Evolutionary conservation across 2,329 filamentous ascomycete species (phyloP), one percentile per base, ranked within the genome.

Genomic region (Fusarium palustre): DNA sequence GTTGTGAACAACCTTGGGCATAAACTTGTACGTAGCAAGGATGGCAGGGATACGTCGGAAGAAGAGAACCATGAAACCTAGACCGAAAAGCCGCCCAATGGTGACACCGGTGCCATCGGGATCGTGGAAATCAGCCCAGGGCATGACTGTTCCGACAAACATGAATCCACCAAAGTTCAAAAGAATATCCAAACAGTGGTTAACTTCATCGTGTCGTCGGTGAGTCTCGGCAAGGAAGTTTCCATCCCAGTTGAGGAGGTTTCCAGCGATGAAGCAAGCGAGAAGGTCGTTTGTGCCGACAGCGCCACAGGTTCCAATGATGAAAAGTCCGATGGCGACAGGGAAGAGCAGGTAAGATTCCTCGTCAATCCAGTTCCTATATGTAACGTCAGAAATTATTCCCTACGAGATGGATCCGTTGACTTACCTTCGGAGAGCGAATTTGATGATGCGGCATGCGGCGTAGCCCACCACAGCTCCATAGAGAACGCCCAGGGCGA

Each of bases 151-250:
- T 1, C 87, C 87, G 43, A 89, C 80, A 63, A 87, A 89, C 79
- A 88, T 86, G 75, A 89, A 89, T 22, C 85, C 86, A 10, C 83
- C 86, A 68, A 88, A 87, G 73, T 89, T 90, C 50, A 90, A 79
- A 0, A 89, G 74, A 0, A 87, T 83, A 53, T 89, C 87, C 15
- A 90, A 80, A 38, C 82, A 84, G 3, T 83, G 81, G 73, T 90
- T 90, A 69, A 90, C 87, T 47, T 88, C 86, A 59, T 90, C 88
- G 69, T 88, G 87, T 11, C 87, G 83, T 11, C 81, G 77, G 59
- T 87, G 81, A 0, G 84, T 81, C 74, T 90, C 87, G 7, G 80
- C 79, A 4, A 88, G 83, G 69, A 86, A 90, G n/a, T 82, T 73
- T 5, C 88, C 87, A 57, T 89, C 85, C 88, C 88, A 90, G 76